Evolutionary conservation across 1,284 basidiomycete genomes (phyloP).

Genomic region (Leccinum fallax): DNA sequence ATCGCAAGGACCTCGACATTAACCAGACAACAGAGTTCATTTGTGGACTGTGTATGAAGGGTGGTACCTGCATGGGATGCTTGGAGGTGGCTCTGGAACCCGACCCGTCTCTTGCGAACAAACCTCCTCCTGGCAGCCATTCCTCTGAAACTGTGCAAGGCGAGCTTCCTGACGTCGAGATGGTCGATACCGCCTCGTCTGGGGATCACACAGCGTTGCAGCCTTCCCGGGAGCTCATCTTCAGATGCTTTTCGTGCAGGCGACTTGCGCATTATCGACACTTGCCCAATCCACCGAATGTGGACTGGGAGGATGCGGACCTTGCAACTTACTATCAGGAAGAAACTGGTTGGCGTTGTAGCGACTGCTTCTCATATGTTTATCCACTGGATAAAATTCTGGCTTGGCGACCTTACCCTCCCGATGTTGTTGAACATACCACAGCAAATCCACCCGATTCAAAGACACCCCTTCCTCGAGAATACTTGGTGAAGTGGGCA

Average conservation of each 20-base stretch:
- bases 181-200: conserved; percentile 32
- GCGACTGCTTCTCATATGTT: conserved; percentile 75
- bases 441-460: conserved; percentile 50
- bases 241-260: conserved; percentile 81
- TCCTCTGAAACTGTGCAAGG: conserved; percentile 16
- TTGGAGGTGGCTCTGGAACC: conserved; percentile 56
- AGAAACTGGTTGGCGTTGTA: conserved; percentile 71
- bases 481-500: conserved; percentile 90
- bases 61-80: conserved; percentile 79
- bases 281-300: conserved; percentile 51
- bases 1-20: conserved; percentile 44
- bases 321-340: conserved; percentile 68
- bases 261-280: conserved; percentile 81
- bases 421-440: conserved; percentile 56
- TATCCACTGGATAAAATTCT: conserved; percentile 84
- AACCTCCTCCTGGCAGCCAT: conserved; percentile 15
- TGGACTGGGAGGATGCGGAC: conserved; percentile 42
- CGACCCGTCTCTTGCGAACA: conserved; percentile 36
- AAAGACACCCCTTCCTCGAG: conserved; percentile 70
- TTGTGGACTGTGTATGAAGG: conserved; percentile 76
- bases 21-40: conserved; percentile 76
- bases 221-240: conserved; percentile 55
- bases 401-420: conserved; percentile 85
- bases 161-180: conserved; percentile 33
- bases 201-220: conserved; percentile 16